Conservation (phyloP, 345 rosid genomes). For the Syzygium oleosum region DNA sequence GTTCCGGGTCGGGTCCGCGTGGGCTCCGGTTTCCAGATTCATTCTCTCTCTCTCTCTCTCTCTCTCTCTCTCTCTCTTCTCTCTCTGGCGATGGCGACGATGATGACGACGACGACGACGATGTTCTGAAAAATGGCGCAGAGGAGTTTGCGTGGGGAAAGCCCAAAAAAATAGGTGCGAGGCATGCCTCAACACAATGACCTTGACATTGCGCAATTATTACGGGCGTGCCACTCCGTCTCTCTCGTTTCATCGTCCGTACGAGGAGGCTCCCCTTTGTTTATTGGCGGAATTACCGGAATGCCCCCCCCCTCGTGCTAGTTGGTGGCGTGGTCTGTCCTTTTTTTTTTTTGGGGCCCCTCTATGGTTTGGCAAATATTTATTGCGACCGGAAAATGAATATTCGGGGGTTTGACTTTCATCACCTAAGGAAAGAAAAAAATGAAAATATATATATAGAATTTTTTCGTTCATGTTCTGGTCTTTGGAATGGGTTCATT, state of each 20-base stretch:
- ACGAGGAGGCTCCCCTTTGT: not conserved
- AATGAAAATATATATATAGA: accelerated
- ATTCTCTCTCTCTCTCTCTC: not conserved
- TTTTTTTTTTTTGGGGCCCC: not conserved
- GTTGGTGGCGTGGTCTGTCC: not conserved
- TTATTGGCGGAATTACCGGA: not conserved
- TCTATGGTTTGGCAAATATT: not conserved
- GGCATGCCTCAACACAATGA: not conserved
- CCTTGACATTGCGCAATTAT: not conserved
- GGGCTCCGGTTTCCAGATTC: not conserved
- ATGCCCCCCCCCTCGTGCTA: not conserved
- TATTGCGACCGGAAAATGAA: not conserved
- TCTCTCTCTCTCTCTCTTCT: not conserved
- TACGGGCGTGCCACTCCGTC: not conserved
- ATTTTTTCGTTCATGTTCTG: not conserved
- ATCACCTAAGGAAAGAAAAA: not conserved
- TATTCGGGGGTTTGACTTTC: not conserved
- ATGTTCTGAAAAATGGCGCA: not conserved
- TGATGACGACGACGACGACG: not conserved
- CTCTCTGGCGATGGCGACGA: not conserved
- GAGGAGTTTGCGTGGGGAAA: not conserved
- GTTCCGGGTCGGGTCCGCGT: not conserved
- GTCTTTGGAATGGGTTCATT: not conserved
- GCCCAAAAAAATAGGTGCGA: not conserved
- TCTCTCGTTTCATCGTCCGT: not conserved